Base-by-base conservation (phyloP, 352 stramenopile genomes). In the Phytophthora lateralis region DNA sequence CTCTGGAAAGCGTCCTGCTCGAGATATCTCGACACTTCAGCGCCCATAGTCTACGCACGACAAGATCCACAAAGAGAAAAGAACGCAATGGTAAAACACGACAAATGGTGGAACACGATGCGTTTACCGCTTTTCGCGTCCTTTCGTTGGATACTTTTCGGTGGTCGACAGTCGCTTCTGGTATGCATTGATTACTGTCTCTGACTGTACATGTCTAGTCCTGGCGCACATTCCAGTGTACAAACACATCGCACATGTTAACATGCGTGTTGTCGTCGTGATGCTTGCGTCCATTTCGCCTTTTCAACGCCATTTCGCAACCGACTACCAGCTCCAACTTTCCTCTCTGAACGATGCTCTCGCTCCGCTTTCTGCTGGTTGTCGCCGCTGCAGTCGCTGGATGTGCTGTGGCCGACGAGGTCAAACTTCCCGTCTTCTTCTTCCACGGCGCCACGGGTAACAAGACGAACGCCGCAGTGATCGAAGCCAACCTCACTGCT, bases 381-480 rank as follows among this genome's bases (percentile, higher is more conserved):
- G 54, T 8, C 26, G 6, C 7, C 26, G 26, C 54, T 26, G 44
- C 48, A 11, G n/a, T 73, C 15, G 53, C 65, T 7, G 54, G 59
- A 14, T 59, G 48, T 14, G 44, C 49, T 52, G 47, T 49, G 18
- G 57, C 49, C 27, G 58, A 47, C 10, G 59, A 73, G 11, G 59
- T 37, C 44, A 67, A 66, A 18, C 68, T 88, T 8, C 78, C 78
- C 0, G 70, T 83, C 1, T 70, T 85, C 54, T 88, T 83, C 57
- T 85, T 88, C 63, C 78, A 85, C 52, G 78, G 78, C 5, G 63
- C 71, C 14, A 79, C 64, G 3, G 58, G 60, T 15, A 76, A 79
- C 52, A 57, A 65, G 34, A 68, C 60, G 12, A 69, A 74, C 27
- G 78, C 67, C 1, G 26, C 57, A 12, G 37, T 62, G 35, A 69